Conservation (phyloP, 805 yeast species). For the Wickerhamiella occidentalis region DNA sequence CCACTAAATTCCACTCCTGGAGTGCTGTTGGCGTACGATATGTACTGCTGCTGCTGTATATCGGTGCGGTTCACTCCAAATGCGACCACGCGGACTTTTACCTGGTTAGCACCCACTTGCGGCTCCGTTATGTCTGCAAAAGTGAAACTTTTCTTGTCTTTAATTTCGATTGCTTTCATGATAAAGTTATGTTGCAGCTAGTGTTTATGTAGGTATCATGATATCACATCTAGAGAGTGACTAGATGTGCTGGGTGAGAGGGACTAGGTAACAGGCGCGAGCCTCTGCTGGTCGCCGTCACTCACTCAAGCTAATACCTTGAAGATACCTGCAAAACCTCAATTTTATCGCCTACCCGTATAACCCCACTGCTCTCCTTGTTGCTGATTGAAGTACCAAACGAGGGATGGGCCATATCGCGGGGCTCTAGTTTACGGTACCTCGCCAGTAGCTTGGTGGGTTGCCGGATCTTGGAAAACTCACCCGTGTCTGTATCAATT, state of each 20-base stretch:
- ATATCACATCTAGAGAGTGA: no score
- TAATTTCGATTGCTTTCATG: background rate
- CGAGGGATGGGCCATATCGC: slow-evolving; percentile 19
- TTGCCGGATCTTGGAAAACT: slow-evolving; percentile 18
- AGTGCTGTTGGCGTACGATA: background rate
- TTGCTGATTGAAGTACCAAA: slow-evolving; percentile 26
- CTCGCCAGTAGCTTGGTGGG: slow-evolving; percentile 25
- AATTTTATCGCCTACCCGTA: slow-evolving; percentile 24
- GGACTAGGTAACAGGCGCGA: no score
- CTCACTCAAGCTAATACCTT: no score
- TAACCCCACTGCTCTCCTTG: slow-evolving; percentile 17
- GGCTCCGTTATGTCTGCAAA: background rate
- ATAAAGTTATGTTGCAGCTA: no score
- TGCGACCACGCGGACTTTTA: slow-evolving; percentile 25
- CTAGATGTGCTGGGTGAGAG: no score
- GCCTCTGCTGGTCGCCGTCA: no score
- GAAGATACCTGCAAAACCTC: slow-evolving; percentile 14
- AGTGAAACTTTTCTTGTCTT: background rate
- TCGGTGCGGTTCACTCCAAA: slow-evolving; percentile 31
- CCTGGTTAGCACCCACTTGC: slow-evolving; percentile 16
- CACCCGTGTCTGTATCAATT: slow-evolving; percentile 23
- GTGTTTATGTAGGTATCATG: no score
- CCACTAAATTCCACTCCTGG: slow-evolving; percentile 32
- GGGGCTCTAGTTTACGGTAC: slow-evolving; percentile 25
- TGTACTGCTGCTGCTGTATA: slow-evolving; percentile 23